These are phyloP conservation scores for Colletotrichum higginsianum DNA, from an alignment of 2,329 filamentous ascomycete species.

Conservation along the genomic window DNA sequence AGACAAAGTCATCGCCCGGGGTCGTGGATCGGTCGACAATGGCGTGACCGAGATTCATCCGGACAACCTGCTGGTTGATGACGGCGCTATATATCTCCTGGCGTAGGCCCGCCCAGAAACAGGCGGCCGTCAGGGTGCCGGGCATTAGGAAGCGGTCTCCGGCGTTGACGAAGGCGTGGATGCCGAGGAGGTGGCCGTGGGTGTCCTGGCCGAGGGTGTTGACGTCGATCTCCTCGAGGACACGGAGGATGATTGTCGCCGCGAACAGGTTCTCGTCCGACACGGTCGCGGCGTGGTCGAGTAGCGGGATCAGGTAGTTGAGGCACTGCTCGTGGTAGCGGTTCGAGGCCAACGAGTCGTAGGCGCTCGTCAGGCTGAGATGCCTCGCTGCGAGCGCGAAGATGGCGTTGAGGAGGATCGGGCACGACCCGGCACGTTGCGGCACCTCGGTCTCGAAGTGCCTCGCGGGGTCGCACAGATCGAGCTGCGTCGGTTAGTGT, in stretches of 20 bases:
- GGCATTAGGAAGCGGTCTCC: conserved; percentile 52
- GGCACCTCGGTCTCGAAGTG: conserved; percentile 71
- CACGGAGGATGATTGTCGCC: conserved; percentile 69
- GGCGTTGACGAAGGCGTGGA: conserved; percentile 63
- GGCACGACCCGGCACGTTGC: conserved; percentile 64
- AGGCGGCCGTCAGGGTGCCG: conserved; percentile 62
- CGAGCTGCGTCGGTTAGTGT: conserved; percentile 53
- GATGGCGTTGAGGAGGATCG: conserved; percentile 70
- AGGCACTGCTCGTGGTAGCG: conserved; percentile 69
- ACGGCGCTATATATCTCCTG: conserved; percentile 74
- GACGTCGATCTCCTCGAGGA: conserved; percentile 68
- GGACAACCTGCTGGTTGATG: conserved; percentile 62
- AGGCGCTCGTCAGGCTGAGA: conserved; percentile 63
- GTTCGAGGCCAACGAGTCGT: conserved; percentile 65
- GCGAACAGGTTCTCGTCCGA: conserved; percentile 69
- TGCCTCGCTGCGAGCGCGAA: conserved; percentile 70
- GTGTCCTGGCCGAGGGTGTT: conserved; percentile 57
- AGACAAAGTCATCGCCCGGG: conserved; percentile 65
- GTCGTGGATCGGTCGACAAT: conserved; percentile 66
- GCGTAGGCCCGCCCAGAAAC: conserved; percentile 71
- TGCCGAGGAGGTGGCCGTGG: conserved; percentile 63
- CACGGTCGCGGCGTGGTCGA: conserved; percentile 56
- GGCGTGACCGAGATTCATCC: conserved; percentile 62
- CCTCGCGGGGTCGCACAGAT: conserved; percentile 56
- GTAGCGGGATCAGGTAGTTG: conserved; percentile 62